A percentile compares a stretch with the other conserved stretches of the same genome.
phyloP scores from a whole-genome alignment of 2,329 filamentous ascomycete species.

The Venturia pyrina region DNA sequence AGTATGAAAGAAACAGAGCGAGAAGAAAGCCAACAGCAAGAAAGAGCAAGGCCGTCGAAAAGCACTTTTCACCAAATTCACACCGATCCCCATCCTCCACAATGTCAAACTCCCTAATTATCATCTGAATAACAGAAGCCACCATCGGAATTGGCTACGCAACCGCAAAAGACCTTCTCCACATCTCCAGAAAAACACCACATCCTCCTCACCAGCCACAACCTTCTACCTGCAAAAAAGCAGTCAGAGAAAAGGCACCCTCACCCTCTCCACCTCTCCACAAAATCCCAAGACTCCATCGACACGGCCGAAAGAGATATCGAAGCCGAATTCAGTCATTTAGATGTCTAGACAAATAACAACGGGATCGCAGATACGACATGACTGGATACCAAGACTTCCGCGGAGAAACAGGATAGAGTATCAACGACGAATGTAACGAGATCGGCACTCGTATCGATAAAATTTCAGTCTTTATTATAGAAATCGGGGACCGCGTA shows the following conservation, averaged over 20 bases:
- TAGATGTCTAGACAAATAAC: slow-evolving; percentile 17
- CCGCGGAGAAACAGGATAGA: slow-evolving; percentile 24
- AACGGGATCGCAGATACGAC: slow-evolving; percentile 14
- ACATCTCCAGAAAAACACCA: neutral
- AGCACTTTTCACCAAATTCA: no score
- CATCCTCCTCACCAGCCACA: slow-evolving; percentile 4
- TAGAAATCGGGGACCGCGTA: slow-evolving; percentile 21
- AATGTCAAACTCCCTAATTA: neutral
- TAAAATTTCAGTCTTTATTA: slow-evolving; percentile 23
- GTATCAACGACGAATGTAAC: slow-evolving; percentile 30
- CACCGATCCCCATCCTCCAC: no score
- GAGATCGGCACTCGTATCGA: slow-evolving; percentile 19
- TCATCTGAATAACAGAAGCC: slow-evolving; percentile 13
- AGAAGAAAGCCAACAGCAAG: no score
- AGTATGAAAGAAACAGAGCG: no score
- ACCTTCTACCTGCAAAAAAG: neutral
- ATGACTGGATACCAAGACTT: neutral
- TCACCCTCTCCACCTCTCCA: slow-evolving; percentile 2
- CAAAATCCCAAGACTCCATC: slow-evolving; percentile 6
- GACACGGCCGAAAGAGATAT: slow-evolving; percentile 4
- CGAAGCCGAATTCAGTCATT: slow-evolving; percentile 6
- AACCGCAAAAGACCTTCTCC: slow-evolving; percentile 14
- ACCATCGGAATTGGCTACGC: slow-evolving; percentile 17
- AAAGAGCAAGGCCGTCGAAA: no score
- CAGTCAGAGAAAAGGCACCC: neutral